Evolutionary conservation across 108 stramenopile genomes (phyloP).

Genomic region (Discostella stelligeroides): DNA sequence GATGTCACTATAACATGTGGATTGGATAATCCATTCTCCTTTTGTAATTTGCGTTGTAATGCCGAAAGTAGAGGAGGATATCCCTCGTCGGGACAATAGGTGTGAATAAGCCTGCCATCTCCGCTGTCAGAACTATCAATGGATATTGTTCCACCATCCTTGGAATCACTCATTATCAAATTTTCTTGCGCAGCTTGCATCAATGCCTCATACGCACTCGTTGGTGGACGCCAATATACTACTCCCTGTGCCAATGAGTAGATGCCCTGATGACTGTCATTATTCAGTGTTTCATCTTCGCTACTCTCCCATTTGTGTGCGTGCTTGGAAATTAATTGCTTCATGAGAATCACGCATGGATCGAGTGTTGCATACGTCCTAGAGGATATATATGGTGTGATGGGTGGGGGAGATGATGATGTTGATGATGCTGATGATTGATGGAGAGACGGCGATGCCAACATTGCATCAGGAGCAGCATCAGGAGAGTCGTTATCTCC

Average conservation of each 20-base stretch:
- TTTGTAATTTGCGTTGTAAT: conserved; percentile 54
- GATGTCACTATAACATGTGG: conserved; percentile 88
- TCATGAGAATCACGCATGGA: conserved; percentile 87
- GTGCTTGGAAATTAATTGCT: conserved; percentile 67
- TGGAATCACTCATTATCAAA: conserved; percentile 7
- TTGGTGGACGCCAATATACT: conserved; percentile 82
- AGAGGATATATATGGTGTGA: conserved; percentile 17
- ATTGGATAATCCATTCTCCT: conserved; percentile 64
- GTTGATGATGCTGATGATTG: too few species aligned
- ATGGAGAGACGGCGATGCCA: too few species aligned
- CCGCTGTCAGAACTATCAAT: not conserved
- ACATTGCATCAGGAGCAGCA: too few species aligned
- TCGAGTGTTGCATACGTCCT: conserved; percentile 66
- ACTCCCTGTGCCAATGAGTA: conserved; percentile 87
- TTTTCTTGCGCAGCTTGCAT: conserved; percentile 25
- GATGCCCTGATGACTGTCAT: conserved; percentile 59
- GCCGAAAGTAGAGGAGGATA: conserved; percentile 60
- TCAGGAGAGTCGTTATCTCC: too few species aligned
- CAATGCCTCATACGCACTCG: conserved; percentile 43
- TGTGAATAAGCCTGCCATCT: conserved; percentile 53
- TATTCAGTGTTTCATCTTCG: too few species aligned
- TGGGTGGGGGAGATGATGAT: too few species aligned
- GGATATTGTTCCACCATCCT: too few species aligned
- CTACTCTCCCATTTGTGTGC: conserved; percentile 55
- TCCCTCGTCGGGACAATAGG: conserved; percentile 86